Base-by-base conservation (phyloP, 129 eudicot genomes). In the Ambrosia trifida region DNA sequence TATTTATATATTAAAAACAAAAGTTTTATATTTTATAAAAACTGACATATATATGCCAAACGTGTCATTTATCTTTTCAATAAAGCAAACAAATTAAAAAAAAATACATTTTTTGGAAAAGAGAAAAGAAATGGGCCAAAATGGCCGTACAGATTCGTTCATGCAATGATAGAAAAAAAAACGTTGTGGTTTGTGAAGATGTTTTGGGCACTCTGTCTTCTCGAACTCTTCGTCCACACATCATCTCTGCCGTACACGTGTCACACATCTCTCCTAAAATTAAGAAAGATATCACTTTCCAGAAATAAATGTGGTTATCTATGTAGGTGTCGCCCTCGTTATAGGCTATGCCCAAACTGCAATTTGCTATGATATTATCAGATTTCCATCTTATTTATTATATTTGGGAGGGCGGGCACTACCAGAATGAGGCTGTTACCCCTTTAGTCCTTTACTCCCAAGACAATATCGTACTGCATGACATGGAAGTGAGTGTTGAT, bases 61-160 rank as follows among this genome's bases (percentile, higher is more conserved):
- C 6, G 44, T 40, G 44, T 40, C 10, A 9, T 40, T 40, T 7
- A 40, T 40, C 44, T 40, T 40, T 40, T 40, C 44, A 16, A 51
- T 51, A 17, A 18, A 57, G 36, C 17, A 57, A 57, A 57, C 28
- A 9, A 57, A 24, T 6, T 10, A 56, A 56, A 56, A 56, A 10
- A 56, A 24, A 24, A 1, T 41, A 19, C 9, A 44, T 45, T 67
- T 28, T 46, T 38, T 0, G 28, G 36, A 53, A 53, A 2, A 36
- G 45, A 13, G 7, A 72, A 19, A 19, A 14, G n/a, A 16, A 72
- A 46, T 7, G 12, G 30, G 19, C 3, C 17, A 32, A 35, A 33
- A 53, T 36, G 24, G 66, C 72, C 81, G 81, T 77, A 77, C 81
- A 51, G 76, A 77, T 77, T 70, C 46, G 76, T 41, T 50, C 66